These are phyloP conservation scores for Leccinum subgranulosum DNA, from an alignment of 768 basidiomycete genomes.

Conservation along the genomic window DNA sequence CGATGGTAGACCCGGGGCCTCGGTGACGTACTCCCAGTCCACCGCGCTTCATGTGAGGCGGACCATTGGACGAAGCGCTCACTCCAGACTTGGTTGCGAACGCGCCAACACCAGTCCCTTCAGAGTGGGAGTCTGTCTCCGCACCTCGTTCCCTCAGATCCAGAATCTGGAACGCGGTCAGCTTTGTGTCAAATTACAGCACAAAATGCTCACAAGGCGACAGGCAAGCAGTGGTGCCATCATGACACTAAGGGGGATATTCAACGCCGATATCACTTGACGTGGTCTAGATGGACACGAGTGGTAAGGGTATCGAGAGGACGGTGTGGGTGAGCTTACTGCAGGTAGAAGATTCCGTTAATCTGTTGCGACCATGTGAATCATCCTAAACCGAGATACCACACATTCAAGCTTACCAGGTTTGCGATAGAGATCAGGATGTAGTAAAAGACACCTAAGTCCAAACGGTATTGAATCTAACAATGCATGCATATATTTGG, in stretches of 20 bases:
- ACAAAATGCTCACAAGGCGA: conserved; percentile 52
- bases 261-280: conserved; percentile 79
- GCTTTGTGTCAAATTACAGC: neutral
- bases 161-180: conserved; percentile 54
- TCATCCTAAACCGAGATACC: neutral
- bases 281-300: conserved; percentile 51
- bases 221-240: conserved; percentile 77
- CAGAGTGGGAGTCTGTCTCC: conserved; percentile 72
- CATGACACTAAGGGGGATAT: conserved; percentile 84
- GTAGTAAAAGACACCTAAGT: conserved; percentile 72
- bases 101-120: conserved; percentile 64
- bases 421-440: conserved; percentile 85
- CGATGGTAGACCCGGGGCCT: conserved; percentile 49
- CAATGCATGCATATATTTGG: conserved; percentile 1
- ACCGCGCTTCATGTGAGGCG: conserved; percentile 21
- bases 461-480: neutral
- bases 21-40: conserved; percentile 48
- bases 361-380: conserved; percentile 36
- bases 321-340: conserved; percentile 42
- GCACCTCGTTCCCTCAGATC: conserved; percentile 81
- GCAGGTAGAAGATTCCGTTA: conserved; percentile 85
- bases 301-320: conserved; percentile 3
- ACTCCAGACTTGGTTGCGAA: conserved; percentile 62
- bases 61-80: conserved; percentile 23
- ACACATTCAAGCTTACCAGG: conserved; percentile 39